Base-by-base conservation (phyloP, 306 rosid genomes). In the Prunus mongolica region DNA sequence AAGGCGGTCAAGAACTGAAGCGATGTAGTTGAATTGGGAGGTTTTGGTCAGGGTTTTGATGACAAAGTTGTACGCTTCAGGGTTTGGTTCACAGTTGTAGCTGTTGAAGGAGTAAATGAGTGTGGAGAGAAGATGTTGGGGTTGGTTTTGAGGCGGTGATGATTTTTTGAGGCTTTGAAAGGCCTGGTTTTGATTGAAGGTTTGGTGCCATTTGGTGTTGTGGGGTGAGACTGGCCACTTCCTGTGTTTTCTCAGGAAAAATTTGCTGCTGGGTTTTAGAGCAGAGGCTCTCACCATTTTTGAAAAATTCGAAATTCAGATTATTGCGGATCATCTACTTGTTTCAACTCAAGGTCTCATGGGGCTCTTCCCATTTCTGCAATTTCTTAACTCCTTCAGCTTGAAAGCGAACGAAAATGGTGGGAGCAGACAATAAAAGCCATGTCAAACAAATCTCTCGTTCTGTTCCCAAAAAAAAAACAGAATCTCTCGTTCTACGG, bases 201-300 rank as follows among this genome's bases (percentile, higher is more conserved):
- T 83, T 79, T 56, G 87, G 78, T 91, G 97, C 92, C 96, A 93
- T 24, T 78, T 73, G 45, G 90, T 88, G 71, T 93, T 88, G 90
- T 80, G 83, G 12, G 92, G 90, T 12, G 93, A 87, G 71, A 84
- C 89, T 55, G 96, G 96, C 88, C 91, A 90, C 58, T 86, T 89
- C 57, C 86, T 84, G 84, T 88, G 91, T 46, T 91, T 93, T 72
- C 97, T 86, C 2, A 60, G 0, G 58, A 93, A 93, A 80, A 88
- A 93, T 65, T 81, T 84, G 83, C 84, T 90, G 73, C 84, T 83
- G 32, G 55, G 73, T 64, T 82, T 89, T 18, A 90, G 85, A 49
- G 86, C 78, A 10, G 84, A 86, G 49, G 75, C 32, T 83, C 87
- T 79, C 34, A 79, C 90, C 96, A 93, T 91, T 77, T 69, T 12